Conservation (phyloP, 2,329 filamentous ascomycete species). For the Colletotrichum theobromicola region DNA sequence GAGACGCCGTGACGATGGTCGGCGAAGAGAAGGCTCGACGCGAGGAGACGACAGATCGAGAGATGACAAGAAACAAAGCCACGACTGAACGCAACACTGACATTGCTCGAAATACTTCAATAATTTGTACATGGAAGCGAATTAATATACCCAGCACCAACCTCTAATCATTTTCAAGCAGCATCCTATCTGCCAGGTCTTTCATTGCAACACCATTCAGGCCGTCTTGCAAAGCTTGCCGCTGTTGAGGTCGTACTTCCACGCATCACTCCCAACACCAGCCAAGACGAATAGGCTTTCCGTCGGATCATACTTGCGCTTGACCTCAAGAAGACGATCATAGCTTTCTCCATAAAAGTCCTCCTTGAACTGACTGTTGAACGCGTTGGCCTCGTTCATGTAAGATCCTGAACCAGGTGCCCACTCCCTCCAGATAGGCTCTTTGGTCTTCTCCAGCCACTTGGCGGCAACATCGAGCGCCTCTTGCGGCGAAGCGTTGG, state of each 20-base stretch:
- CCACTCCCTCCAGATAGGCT: conserved; percentile 30
- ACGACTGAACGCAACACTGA: neutral
- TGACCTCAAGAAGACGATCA: conserved; percentile 28
- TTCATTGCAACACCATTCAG: neutral
- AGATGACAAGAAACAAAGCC: neutral
- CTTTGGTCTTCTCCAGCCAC: conserved; percentile 29
- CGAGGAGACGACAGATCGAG: neutral
- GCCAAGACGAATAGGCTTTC: conserved; percentile 30
- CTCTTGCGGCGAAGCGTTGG: conserved; percentile 23
- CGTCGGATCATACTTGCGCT: conserved; percentile 34
- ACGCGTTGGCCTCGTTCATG: conserved; percentile 35
- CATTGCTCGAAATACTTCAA: neutral
- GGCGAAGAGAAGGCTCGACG: neutral
- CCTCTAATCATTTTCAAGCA: neutral
- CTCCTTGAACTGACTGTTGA: conserved; percentile 32
- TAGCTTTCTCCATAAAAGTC: conserved; percentile 34
- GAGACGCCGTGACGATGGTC: neutral
- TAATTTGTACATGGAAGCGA: neutral
- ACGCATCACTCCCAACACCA: conserved; percentile 32
- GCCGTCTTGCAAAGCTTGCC: conserved; percentile 6
- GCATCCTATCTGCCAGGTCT: neutral
- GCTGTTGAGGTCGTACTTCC: conserved; percentile 16
- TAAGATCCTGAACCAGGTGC: conserved; percentile 29
- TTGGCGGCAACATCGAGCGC: conserved; percentile 26
- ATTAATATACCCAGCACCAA: neutral